Evolutionary conservation across 495 filamentous ascomycete species (phyloP), one percentile per base, ranked within the genome.

Genomic region (Hypoxylon cercidicola): DNA sequence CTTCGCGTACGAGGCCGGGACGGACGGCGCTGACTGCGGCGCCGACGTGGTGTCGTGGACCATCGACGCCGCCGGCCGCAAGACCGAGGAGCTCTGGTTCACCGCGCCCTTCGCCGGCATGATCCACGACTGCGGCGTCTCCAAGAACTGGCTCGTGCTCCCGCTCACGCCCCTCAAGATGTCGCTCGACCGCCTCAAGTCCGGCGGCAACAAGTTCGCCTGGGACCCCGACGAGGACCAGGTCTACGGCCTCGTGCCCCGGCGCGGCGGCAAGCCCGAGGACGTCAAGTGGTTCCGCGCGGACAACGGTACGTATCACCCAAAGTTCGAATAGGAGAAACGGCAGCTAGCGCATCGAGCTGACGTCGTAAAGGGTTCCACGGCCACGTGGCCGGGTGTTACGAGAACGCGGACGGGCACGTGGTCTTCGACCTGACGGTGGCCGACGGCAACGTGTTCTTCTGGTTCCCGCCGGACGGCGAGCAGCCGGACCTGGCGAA

Each of bases 121-220:
- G 81, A 86, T 87, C 45, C 84, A 87, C 68, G 84, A 87, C 59
- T 79, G 74, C 37, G 84, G 80, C 0, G 58, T 85, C 0, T 82
- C 77, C 3, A 72, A 82, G 70, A 85, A 85, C 39, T 86, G 77
- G 64, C 61, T 85, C 9, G 73, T 85, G 15, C 72, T 87, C 34
- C 78, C 82, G 8, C 37, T 86, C 20, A 84, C 80, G 12, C 83
- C 83, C n/a, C 71, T 84, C 28, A 78, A 81, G 55, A 78, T 75
- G 68, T 75, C 79, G 15, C 59, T 82, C n/a, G 82, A 83, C 44
- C 70, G 82, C 13, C 72, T 86, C 69, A 84, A 82, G 74, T 72
- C 74, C 12, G 84, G 84, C 6, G 81, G 81, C 0, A 81, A 85
- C 45, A 82, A 87, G 57, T 87, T 81, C 70, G 78, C 81, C 1